Conservation (phyloP, 805 yeast genomes). For the Sporopachydermia lactativora region DNA sequence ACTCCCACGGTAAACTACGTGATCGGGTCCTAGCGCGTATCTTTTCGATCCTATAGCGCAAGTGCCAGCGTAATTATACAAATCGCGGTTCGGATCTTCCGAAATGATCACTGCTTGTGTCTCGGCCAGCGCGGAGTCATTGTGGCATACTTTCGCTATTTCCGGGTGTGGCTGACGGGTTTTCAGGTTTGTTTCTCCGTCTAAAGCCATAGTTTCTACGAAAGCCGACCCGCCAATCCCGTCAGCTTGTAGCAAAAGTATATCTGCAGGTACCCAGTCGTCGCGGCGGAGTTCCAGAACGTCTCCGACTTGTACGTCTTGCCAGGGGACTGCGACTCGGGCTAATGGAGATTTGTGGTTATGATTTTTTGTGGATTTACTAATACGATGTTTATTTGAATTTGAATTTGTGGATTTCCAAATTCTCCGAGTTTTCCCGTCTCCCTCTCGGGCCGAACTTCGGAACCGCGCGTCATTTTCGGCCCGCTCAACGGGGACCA, state of each 20-base stretch:
- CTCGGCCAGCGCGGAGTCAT: constrained; percentile 35
- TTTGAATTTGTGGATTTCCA: too few species aligned
- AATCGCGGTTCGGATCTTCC: constrained; percentile 87
- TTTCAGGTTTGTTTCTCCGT: constrained; percentile 92
- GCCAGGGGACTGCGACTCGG: constrained; percentile 41
- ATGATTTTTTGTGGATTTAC: not conserved
- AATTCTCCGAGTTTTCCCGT: not conserved
- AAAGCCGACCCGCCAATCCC: constrained; percentile 52
- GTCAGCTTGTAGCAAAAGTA: constrained; percentile 54
- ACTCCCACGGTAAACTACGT: constrained; percentile 85
- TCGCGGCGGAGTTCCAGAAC: constrained; percentile 56
- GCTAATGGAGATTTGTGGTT: constrained; percentile 8
- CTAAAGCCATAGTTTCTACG: constrained; percentile 93
- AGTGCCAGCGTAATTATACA: constrained; percentile 81
- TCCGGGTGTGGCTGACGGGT: constrained; percentile 54
- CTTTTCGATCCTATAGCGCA: constrained; percentile 22
- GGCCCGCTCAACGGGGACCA: constrained; percentile 13
- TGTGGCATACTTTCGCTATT: constrained; percentile 34
- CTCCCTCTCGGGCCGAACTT: constrained; percentile 6
- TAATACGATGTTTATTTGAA: too few species aligned
- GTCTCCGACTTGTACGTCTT: constrained; percentile 77
- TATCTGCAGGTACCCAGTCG: constrained; percentile 93
- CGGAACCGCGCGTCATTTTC: too few species aligned
- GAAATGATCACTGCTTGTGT: constrained; percentile 42
- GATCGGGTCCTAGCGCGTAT: constrained; percentile 61